A percentile compares a stretch with the other conserved stretches of the same genome.
Evolutionary conservation across 1,139 yeast genomes (phyloP).

Genomic region (Arxiozyma heterogenica): DNA sequence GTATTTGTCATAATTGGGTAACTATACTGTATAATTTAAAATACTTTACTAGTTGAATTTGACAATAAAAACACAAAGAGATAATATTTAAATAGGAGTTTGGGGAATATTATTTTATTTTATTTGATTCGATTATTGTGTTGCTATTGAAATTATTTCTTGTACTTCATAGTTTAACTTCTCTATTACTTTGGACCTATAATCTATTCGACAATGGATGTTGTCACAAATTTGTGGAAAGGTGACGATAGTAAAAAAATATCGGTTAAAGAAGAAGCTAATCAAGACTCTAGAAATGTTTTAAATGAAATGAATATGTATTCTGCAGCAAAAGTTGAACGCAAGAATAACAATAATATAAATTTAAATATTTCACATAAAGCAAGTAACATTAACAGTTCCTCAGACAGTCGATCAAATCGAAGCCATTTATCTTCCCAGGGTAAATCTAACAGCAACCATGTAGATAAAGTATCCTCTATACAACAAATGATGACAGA

Average conservation of each 20-base stretch:
- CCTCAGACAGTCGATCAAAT: not conserved
- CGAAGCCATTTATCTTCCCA: not conserved
- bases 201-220: not conserved
- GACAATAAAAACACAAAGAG: no score
- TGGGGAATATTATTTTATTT: not conserved
- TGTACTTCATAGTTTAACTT: no score
- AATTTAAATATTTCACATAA: not conserved
- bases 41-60: not conserved
- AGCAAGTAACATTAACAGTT: not conserved
- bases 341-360: not conserved
- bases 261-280: not conserved
- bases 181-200: no score
- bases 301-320: not conserved
- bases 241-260: not conserved
- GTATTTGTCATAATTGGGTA: not conserved
- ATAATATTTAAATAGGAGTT: no score
- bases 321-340: not conserved
- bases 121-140: no score
- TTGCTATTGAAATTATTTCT: not conserved
- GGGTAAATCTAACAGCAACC: not conserved
- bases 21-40: not conserved
- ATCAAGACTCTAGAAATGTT: not conserved
- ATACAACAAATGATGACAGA: slow-evolving; percentile 45
- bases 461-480: slow-evolving; percentile 1
- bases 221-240: slow-evolving; percentile 2